A percentile compares a stretch with the other conserved stretches of the same genome.
phyloP scores from a whole-genome alignment of 2,329 filamentous ascomycete species.

The Capronia americana region DNA sequence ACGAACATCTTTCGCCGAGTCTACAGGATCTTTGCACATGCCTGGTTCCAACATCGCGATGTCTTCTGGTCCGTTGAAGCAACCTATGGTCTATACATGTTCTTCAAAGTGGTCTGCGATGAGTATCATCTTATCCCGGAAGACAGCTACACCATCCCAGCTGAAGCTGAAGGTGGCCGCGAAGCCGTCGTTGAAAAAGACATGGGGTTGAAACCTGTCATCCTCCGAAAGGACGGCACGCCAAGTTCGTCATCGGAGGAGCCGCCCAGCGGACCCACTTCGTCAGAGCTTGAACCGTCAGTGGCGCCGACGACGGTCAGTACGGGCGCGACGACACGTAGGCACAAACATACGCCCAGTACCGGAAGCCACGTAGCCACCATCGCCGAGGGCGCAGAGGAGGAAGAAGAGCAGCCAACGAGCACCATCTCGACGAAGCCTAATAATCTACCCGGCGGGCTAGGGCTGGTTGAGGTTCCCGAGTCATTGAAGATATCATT shows the following conservation, averaged over 20 bases:
- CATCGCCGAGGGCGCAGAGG: conserved; percentile 82
- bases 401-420: conserved; percentile 57
- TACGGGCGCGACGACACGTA: conserved; percentile 74
- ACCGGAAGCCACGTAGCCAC: conserved; percentile 79
- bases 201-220: conserved; percentile 36
- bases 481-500: background rate
- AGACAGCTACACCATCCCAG: conserved; percentile 94
- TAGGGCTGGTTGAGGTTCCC: conserved; percentile 3
- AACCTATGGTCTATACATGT: conserved; percentile 88
- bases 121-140: conserved; percentile 85
- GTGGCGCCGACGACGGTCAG: conserved; percentile 59
- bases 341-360: conserved; percentile 82
- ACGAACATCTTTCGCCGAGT: conserved; percentile 94
- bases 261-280: background rate
- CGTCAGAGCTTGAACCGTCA: conserved; percentile 41
- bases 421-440: conserved; percentile 18
- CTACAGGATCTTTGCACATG: conserved; percentile 96
- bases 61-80: conserved; percentile 95
- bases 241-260: conserved; percentile 14
- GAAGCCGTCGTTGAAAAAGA: conserved; percentile 54
- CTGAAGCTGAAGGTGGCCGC: conserved; percentile 81
- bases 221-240: conserved; percentile 49
- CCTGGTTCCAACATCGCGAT: conserved; percentile 95
- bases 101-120: conserved; percentile 98
- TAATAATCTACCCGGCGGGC: conserved; percentile 9